Evolutionary conservation across 495 filamentous ascomycete genomes (phyloP), one percentile per base, ranked within the genome.

Genomic region (Oleoguttula mirabilis): DNA sequence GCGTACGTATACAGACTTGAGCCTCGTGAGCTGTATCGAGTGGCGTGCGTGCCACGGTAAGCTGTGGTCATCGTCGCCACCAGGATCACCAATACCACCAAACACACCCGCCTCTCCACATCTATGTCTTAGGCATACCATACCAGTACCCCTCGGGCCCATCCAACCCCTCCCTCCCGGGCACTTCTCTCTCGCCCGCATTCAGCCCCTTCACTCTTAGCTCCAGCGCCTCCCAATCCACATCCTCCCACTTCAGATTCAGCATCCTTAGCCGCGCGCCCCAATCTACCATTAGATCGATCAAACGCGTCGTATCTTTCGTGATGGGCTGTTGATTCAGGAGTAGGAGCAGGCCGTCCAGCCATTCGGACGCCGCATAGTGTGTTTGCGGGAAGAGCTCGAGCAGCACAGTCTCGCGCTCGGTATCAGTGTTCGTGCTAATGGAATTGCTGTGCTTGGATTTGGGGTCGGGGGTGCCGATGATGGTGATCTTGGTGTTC

Each of bases 241-340:
- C 70, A 41, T 71, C 82, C 55, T 93, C 85, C 60, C 93, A 79
- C 44, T 84, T 67, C 28, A 99, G 82, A 63, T 99, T 99, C 44
- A 99, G 65, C 48, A 99, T 58, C 24, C 92, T 68, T 41, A 99
- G 93, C 68, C 93, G 93, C 27, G 95, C 63, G 3, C 92, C 88
- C 56, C 94, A 96, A 48, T 88, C 81, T 48, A 75, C 72, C 21
- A 99, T 79, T 50, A 94, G 62, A 27, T 78, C 74, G 40, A 94
- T 80, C 37, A 96, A 65, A 57, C 88, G 90, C 51, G 76, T 83
- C 4, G 90, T 96, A 60, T 96, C 88, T 16, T 83, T 71, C n/a
- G 92, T 99, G 60, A 99, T 94, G 10, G 90, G 90, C 31, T 87
- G 77, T 57, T 99, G 90, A 56, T 87, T 84, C 22, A 99, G 69